phyloP scores from a whole-genome alignment of 192 early-diverging fungal genomes.

The Jimgerdemannia lactiflua region DNA sequence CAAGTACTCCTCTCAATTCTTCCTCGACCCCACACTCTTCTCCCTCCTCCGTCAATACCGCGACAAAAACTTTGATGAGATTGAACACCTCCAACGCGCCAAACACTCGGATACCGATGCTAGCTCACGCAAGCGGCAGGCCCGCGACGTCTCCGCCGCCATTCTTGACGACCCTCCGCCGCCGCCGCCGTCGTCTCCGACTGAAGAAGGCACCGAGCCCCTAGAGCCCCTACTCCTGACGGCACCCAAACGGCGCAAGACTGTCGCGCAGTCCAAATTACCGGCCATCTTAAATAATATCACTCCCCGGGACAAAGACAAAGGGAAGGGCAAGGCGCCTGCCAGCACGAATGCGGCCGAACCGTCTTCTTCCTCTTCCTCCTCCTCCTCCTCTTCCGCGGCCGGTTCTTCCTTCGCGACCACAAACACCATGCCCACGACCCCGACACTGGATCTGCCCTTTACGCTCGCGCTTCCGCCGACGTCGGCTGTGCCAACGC shows the following conservation, averaged over 20 bases:
- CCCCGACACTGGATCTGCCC: not conserved
- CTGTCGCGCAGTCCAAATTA: not conserved
- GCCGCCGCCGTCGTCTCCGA: not conserved
- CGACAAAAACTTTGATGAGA: constrained; percentile 1
- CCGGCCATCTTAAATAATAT: not conserved
- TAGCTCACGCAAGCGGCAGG: not conserved
- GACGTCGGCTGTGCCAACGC: constrained; percentile 2
- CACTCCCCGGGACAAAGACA: not conserved
- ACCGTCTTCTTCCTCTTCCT: not conserved
- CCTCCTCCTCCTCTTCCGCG: not conserved
- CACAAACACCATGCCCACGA: not conserved
- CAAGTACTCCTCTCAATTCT: not conserved
- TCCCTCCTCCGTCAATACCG: constrained; percentile 2
- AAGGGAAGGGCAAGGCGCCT: not conserved
- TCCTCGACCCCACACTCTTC: not conserved
- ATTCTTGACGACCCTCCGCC: not conserved
- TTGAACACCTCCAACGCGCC: not conserved
- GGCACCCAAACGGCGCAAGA: not conserved
- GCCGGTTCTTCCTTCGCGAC: not conserved
- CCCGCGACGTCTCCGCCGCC: not conserved
- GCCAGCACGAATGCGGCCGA: not conserved
- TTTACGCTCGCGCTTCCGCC: constrained; percentile 8
- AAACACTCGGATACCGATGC: not conserved
- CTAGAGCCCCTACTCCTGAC: not conserved
- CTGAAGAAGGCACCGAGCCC: not conserved